Evolutionary conservation across 352 stramenopile species (phyloP).

Genomic region (Phytophthora tubulina): DNA sequence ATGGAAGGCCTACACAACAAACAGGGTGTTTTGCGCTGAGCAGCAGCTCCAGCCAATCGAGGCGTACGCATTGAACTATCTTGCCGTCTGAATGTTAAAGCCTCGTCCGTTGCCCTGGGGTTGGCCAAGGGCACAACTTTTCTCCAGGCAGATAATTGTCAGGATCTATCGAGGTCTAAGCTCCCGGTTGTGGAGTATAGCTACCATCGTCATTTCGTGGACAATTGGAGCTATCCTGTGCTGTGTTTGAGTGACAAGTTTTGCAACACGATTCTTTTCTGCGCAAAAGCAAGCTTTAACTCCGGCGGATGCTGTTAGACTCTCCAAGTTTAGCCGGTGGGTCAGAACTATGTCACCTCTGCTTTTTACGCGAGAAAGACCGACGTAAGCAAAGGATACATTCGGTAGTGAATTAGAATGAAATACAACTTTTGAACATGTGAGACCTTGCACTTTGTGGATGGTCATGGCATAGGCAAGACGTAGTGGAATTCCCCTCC

Average conservation of each 20-base stretch:
- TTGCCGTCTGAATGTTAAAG: too few relatives aligned
- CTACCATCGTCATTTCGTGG: too few relatives aligned
- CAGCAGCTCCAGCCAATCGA: too few relatives aligned
- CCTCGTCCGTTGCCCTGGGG: too few relatives aligned
- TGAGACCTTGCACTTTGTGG: constrained; percentile 11
- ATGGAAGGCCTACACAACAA: too few relatives aligned
- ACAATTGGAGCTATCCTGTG: not conserved
- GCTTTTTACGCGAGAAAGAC: constrained; percentile 2
- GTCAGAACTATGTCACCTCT: not conserved
- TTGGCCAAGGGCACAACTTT: too few relatives aligned
- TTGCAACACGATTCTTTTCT: not conserved
- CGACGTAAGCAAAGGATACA: constrained; percentile 4
- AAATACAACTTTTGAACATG: constrained; percentile 3
- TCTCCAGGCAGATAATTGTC: too few relatives aligned
- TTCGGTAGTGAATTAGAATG: not conserved
- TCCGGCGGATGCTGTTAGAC: not conserved
- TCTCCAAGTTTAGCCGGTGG: not conserved
- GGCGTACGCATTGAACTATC: too few relatives aligned
- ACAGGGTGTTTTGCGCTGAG: too few relatives aligned
- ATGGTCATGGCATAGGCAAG: constrained; percentile 9
- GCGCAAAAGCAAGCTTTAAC: not conserved
- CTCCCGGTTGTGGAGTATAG: too few relatives aligned
- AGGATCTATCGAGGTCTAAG: too few relatives aligned
- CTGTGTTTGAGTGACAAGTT: not conserved
- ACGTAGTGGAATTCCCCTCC: not conserved